Percentiles rank a stretch among this genome's conserved stretches.
Conservation (phyloP, 164 flowering plant species). For the Nymphaea colorata region DNA sequence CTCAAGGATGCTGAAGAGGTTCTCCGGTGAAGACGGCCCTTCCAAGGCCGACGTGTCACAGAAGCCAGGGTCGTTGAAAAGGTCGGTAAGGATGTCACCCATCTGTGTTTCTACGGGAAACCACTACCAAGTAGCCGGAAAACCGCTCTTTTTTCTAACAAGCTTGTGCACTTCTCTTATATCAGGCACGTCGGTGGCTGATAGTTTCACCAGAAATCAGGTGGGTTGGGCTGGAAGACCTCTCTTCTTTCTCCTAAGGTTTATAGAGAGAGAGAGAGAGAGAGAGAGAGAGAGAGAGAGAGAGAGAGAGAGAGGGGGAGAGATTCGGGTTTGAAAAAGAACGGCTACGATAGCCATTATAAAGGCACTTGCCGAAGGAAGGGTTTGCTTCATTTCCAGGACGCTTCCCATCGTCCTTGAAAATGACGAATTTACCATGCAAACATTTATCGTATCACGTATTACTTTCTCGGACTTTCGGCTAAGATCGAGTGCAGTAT, state of each 20-base stretch:
- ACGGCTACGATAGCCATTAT: background rate
- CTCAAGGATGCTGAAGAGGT: slow-evolving; percentile 59
- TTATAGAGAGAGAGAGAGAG: too few relatives aligned
- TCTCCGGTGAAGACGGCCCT: slow-evolving; percentile 30
- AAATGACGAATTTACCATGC: background rate
- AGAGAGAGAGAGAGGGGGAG: background rate
- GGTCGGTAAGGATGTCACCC: slow-evolving; percentile 28
- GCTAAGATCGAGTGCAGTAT: too few relatives aligned
- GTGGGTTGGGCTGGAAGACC: too few relatives aligned
- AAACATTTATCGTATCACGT: background rate
- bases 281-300: background rate
- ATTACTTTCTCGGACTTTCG: background rate
- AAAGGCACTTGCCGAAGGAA: background rate
- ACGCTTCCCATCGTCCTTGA: background rate
- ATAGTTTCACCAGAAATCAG: too few relatives aligned
- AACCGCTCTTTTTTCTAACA: background rate
- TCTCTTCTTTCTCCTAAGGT: too few relatives aligned
- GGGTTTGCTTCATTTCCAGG: background rate
- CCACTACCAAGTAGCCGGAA: background rate
- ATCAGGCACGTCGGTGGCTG: too few relatives aligned
- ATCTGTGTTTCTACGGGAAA: slow-evolving; percentile 1
- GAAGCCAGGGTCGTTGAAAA: slow-evolving; percentile 33
- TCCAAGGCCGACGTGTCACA: slow-evolving; percentile 17
- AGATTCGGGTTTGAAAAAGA: too few relatives aligned
- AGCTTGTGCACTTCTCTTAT: background rate